phyloP scores from a whole-genome alignment of 306 rosid species.

The Prunus davidiana region DNA sequence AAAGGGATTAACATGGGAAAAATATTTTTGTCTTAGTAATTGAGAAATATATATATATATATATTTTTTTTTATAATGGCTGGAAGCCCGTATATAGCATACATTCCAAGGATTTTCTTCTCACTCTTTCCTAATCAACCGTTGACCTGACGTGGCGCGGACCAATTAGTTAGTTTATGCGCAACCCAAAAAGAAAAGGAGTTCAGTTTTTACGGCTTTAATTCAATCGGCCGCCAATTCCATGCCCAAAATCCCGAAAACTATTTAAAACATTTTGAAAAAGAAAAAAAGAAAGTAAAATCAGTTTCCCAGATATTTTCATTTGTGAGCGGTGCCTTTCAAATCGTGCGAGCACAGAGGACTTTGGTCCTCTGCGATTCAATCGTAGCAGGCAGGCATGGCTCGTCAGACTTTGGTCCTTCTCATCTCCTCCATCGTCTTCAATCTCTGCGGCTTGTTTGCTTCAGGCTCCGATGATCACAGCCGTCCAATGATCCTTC shows the following conservation, averaged over 20 bases:
- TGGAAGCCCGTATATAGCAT: too few species aligned
- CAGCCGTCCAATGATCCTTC: slow-evolving; percentile 42
- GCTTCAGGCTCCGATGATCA: slow-evolving; percentile 14
- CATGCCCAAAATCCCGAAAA: not conserved
- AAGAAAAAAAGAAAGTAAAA: not conserved
- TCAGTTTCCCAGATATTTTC: not conserved
- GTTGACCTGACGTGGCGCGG: not conserved
- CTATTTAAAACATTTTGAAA: not conserved
- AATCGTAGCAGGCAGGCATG: slow-evolving; percentile 21
- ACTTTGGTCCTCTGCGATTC: slow-evolving; percentile 32
- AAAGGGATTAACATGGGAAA: too few species aligned
- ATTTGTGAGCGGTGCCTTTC: not conserved
- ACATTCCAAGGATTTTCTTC: not conserved
- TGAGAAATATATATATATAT: too few species aligned
- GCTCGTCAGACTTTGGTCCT: slow-evolving; percentile 6
- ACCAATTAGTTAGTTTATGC: not conserved
- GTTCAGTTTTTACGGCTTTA: not conserved
- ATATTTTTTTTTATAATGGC: too few species aligned
- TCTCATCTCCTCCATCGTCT: slow-evolving; percentile 4
- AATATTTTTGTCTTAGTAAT: too few species aligned
- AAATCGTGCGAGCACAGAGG: slow-evolving; percentile 15
- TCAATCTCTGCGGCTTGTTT: slow-evolving; percentile 1
- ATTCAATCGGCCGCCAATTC: not conserved
- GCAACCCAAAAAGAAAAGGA: not conserved
- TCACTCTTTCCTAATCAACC: not conserved